Evolutionary conservation across 192 early-diverging fungal genomes (phyloP).

Genomic region (Podila clonocystis): DNA sequence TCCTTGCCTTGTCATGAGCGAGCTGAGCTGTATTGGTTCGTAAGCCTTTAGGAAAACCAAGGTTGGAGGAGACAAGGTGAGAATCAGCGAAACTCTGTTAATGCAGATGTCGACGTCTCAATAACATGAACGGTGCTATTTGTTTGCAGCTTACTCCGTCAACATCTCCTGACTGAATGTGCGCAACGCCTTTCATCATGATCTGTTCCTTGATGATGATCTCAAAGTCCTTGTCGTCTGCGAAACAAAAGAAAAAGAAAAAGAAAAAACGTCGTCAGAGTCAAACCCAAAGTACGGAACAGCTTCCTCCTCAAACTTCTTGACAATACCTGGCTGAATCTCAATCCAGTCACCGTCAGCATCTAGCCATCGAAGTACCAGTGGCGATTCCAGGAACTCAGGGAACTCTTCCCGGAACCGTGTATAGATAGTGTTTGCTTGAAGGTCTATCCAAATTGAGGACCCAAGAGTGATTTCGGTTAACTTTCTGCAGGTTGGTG

Average conservation of each 20-base stretch:
- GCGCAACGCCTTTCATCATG: slow-evolving; percentile 8
- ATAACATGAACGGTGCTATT: no score
- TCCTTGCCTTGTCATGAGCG: slow-evolving; percentile 21
- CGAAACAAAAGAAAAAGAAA: neutral
- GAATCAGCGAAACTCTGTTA: no score
- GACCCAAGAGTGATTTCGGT: no score
- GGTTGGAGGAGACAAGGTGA: no score
- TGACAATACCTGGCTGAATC: slow-evolving; percentile 15
- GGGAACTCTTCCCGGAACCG: slow-evolving; percentile 37
- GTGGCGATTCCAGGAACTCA: slow-evolving; percentile 5
- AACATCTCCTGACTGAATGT: slow-evolving; percentile 33
- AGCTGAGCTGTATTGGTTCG: slow-evolving; percentile 21
- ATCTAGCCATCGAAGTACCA: slow-evolving; percentile 26
- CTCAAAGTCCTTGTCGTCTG: slow-evolving; percentile 35
- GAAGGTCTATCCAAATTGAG: slow-evolving; percentile 13
- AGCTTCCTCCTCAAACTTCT: no score
- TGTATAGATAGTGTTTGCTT: slow-evolving; percentile 10
- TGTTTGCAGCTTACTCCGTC: slow-evolving; percentile 10
- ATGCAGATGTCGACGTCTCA: no score
- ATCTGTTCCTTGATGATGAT: slow-evolving; percentile 6
- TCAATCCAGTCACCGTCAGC: slow-evolving; percentile 40
- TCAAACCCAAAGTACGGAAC: neutral
- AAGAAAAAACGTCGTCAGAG: neutral
- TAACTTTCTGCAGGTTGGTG: neutral
- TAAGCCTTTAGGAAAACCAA: slow-evolving; percentile 4